phyloP scores from a whole-genome alignment of 306 rosid genomes.

The Spatholobus suberectus region DNA sequence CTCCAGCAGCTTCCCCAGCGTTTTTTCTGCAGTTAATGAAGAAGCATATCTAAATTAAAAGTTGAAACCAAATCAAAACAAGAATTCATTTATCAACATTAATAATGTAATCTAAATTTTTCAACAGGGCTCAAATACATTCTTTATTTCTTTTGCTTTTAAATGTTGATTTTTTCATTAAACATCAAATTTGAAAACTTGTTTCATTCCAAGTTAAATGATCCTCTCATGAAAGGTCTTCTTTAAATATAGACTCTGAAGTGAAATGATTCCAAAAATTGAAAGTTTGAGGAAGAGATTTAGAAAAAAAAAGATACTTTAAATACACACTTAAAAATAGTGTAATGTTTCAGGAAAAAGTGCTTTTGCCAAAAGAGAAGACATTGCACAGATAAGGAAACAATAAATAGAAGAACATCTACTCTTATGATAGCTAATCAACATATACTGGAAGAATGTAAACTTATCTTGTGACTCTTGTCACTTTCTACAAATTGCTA shows the following conservation, averaged over 20 bases:
- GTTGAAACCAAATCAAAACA: conserved; percentile 29
- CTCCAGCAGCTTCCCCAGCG: conserved; percentile 92
- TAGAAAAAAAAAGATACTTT: neutral
- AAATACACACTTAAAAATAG: neutral
- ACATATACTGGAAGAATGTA: neutral
- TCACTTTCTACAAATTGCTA: conserved; percentile 3
- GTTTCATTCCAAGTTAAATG: neutral
- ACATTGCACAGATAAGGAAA: neutral
- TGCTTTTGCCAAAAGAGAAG: neutral
- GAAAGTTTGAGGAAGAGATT: neutral
- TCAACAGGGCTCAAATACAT: neutral
- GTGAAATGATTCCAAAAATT: neutral
- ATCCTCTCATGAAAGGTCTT: neutral
- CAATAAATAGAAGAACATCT: neutral
- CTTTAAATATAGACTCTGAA: neutral
- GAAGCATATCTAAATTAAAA: conserved; percentile 14
- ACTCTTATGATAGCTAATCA: neutral
- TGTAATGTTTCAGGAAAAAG: neutral
- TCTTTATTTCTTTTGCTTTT: neutral
- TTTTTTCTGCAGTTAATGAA: conserved; percentile 63
- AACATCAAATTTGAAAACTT: neutral
- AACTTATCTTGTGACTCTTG: neutral
- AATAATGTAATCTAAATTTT: neutral
- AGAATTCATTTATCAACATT: neutral
- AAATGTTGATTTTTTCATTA: neutral